phyloP scores from a whole-genome alignment of 495 filamentous ascomycete species.

The Neurospora cerealis region DNA sequence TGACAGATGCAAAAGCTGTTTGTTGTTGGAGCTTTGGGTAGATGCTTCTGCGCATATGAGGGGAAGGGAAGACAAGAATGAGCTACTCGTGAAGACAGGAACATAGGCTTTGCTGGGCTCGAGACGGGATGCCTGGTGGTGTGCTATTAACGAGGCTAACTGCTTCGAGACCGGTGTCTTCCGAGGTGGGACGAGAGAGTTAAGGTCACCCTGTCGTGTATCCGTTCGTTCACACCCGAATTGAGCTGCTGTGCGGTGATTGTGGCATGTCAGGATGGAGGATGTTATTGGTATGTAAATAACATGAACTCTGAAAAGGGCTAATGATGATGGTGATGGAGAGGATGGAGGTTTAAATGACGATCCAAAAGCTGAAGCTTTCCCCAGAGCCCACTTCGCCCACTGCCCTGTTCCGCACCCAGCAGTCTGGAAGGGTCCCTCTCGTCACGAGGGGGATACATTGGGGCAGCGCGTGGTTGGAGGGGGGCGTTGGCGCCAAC shows the following conservation, averaged over 20 bases:
- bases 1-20: background rate
- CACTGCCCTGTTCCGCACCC: background rate
- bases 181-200: background rate
- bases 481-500: background rate
- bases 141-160: background rate
- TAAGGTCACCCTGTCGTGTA: background rate
- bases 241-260: background rate
- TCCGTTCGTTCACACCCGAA: background rate
- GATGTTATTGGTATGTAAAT: background rate
- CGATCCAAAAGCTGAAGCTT: background rate
- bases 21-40: background rate
- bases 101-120: background rate
- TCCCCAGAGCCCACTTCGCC: background rate
- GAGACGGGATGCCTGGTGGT: background rate
- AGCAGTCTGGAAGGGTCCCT: background rate
- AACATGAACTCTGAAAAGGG: background rate
- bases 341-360: background rate
- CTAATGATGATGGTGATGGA: background rate
- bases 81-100: background rate
- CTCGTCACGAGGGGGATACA: background rate
- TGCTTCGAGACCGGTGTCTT: background rate
- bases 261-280: background rate
- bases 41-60: background rate
- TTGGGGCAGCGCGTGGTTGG: background rate
- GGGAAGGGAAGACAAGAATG: background rate